Evolutionary conservation across 2,329 filamentous ascomycete genomes (phyloP).

Genomic region (Coniochaeta sp.): DNA sequence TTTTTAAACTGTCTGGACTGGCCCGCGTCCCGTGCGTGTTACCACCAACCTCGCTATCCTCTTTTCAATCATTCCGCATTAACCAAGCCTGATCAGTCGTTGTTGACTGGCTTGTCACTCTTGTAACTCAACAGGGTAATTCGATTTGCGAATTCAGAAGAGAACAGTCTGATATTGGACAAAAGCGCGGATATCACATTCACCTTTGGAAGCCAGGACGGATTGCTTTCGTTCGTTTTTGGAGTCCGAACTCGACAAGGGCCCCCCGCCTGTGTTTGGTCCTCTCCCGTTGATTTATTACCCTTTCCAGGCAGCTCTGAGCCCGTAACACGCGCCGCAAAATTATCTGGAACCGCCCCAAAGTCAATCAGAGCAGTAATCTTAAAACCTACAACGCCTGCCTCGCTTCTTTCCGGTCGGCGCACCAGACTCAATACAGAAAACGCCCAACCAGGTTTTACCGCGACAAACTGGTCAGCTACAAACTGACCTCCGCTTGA

Average conservation of each 20-base stretch:
- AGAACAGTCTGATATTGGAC: background rate
- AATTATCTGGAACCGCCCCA: background rate
- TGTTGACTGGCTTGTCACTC: slow-evolving; percentile 22
- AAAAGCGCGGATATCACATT: background rate
- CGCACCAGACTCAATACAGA: slow-evolving; percentile 41
- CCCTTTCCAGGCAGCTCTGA: background rate
- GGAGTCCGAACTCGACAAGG: background rate
- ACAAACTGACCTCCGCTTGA: slow-evolving; percentile 39
- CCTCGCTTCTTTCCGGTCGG: slow-evolving; percentile 37
- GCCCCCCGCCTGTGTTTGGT: background rate
- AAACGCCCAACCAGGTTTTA: slow-evolving; percentile 44
- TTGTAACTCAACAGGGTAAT: slow-evolving; percentile 29
- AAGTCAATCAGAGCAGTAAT: background rate
- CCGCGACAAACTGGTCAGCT: slow-evolving; percentile 40
- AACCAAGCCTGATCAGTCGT: slow-evolving; percentile 38
- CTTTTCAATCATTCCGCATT: slow-evolving; percentile 42
- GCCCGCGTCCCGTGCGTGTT: slow-evolving; percentile 31
- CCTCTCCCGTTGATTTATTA: background rate
- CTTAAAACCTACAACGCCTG: slow-evolving; percentile 15
- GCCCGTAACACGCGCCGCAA: background rate
- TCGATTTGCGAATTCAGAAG: background rate
- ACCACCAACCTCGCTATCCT: slow-evolving; percentile 41
- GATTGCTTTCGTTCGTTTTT: background rate
- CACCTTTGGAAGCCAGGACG: background rate
- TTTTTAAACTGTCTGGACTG: slow-evolving; percentile 32